Evolutionary conservation across 2,329 filamentous ascomycete species (phyloP), one percentile per base, ranked within the genome.

Genomic region (Cladobotryum protrusum): DNA sequence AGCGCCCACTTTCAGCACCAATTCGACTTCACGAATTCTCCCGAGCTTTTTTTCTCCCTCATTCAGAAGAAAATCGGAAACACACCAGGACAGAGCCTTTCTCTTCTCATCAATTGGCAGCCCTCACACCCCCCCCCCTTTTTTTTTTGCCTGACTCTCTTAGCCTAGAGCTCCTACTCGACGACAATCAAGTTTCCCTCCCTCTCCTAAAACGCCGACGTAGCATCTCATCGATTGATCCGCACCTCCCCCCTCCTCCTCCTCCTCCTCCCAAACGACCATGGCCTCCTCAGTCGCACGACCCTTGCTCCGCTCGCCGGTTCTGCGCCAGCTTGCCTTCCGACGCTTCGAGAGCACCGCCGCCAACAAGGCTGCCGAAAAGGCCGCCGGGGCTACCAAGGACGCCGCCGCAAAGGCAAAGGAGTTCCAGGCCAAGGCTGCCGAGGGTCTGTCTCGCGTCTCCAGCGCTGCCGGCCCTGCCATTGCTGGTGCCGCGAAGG

Each of bases 381-480:
- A 74, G 63, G 69, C 72, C 53, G 58, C 68, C 50, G 67, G 72
- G 47, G 64, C 70, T 43, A 67, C 67, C 45, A 64, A 64, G 61
- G 63, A 69, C 17, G 58, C 67, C 37, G 66, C 71, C 49, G 56
- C 57, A 50, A 74, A 73, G 63, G 68, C 70, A 56, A 66, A 72
- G 57, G 70, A 78, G 54, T 70, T 72, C 61, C 63, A 73, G 44
- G 64, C 76, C 62, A 89, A 89, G 78, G 90, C 89, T 52, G 79
- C 84, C 57, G 79, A 95, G 73, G 89, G 90, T 57, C 81, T 96
- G 49, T 89, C 87, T 61, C 83, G 84, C 66, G 91, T 93, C 63
- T 78, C 85, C 57, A 84, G 86, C 61, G 83, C 88, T 48, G 91
- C 90, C 61, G 88, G 88, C 50, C 85, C 87, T 54, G 87, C 84